These are phyloP conservation scores for Grifola frondosa DNA, from an alignment of 1,284 basidiomycete species.

Conservation along the genomic window DNA sequence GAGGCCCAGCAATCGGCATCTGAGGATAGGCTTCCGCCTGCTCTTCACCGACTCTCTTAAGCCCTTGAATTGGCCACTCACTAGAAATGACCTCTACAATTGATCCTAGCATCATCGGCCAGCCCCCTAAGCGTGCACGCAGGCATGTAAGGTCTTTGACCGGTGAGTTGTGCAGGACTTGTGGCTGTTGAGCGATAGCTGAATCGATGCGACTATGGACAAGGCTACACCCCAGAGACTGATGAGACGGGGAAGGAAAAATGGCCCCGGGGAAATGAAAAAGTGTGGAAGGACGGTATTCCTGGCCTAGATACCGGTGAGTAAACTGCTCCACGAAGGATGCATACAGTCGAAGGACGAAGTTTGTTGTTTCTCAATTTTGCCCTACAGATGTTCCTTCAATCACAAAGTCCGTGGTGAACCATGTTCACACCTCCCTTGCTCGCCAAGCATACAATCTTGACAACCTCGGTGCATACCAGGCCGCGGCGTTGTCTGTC, in stretches of 20 bases:
- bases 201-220: not conserved
- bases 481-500: slow-evolving; percentile 77
- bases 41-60: not conserved
- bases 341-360: not conserved
- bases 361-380: not conserved
- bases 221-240: slow-evolving; percentile 74
- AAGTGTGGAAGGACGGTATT: slow-evolving; percentile 72
- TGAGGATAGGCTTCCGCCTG: not conserved
- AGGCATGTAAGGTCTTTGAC: slow-evolving; percentile 76
- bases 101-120: slow-evolving; percentile 66
- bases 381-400: slow-evolving; percentile 50
- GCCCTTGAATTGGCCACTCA: not conserved
- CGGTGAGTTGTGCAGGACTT: slow-evolving; percentile 39
- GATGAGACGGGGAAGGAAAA: slow-evolving; percentile 76
- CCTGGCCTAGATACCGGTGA: slow-evolving; percentile 58
- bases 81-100: slow-evolving; percentile 49
- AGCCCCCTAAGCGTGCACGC: slow-evolving; percentile 48
- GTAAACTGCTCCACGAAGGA: slow-evolving; percentile 18
- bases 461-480: slow-evolving; percentile 79
- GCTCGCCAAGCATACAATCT: slow-evolving; percentile 88
- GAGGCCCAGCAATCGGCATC: too few relatives aligned
- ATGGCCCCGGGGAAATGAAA: slow-evolving; percentile 84
- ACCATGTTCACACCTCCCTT: slow-evolving; percentile 84
- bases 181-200: slow-evolving; percentile 7
- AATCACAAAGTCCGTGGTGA: slow-evolving; percentile 81